Evolutionary conservation across 129 eudicot genomes (phyloP), one percentile per base, ranked within the genome.

Genomic region (Arctium lappa): DNA sequence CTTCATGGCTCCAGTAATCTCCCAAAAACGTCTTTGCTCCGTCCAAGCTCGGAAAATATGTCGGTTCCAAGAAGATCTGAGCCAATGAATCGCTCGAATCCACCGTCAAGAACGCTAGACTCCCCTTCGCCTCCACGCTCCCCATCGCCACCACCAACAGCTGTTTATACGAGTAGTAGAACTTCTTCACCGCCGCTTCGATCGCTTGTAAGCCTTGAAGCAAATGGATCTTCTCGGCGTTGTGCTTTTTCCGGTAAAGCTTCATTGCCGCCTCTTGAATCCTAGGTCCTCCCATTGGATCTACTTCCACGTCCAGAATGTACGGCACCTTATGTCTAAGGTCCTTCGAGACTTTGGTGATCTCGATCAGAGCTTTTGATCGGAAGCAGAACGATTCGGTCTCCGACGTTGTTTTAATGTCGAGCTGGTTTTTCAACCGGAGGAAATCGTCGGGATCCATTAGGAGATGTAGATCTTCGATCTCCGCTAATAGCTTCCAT

Each of bases 1-100:
- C 79, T 50, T 82, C 87, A 70, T 89, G 91, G 5, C 88, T 90
- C 97, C 95, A 92, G 15, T 87, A 81, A 48, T 88, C 92, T 27
- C 94, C 98, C 81, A 94, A 77, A 79, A 94, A 92, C 66, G 97
- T 94, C 89, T 94, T 94, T 0, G 97, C 98, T 6, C 94, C 98
- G 73, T 94, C 98, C 95, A 94, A 87, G 74, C 98, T 94, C 63
- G 98, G 98, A 88, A 88, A 94, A 90, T 91, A 92, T 33, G 98
- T 89, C 18, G 98, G 98, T 42, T 92, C 98, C 1, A 88, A 12
- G 44, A 85, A 89, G 6, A 94, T 88, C 77, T 87, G 94, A 72
- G 86, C 93, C 91, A 94, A 84, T 48, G 85, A 75, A 56, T 89
- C 98, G 4, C 74, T 86, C 9, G 95, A 85, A 32, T 87, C 95